Conservation (phyloP, 495 filamentous ascomycete genomes). For the Jackrogersella minutella region DNA sequence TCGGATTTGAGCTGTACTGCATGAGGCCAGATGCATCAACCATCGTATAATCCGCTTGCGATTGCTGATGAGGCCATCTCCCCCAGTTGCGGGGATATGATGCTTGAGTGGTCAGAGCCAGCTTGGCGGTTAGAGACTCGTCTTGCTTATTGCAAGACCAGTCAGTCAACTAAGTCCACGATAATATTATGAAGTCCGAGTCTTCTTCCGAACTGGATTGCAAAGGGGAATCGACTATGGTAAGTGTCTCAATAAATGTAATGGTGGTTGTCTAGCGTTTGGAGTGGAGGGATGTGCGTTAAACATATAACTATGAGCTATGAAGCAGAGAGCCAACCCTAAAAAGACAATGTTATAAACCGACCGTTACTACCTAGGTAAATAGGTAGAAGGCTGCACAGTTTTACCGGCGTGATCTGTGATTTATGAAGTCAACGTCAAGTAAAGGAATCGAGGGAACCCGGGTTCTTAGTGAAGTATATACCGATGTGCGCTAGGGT, state of each 20-base stretch:
- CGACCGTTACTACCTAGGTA: constrained; percentile 16
- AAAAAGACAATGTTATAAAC: constrained; percentile 10
- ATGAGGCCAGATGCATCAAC: constrained; percentile 46
- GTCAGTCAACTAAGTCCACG: constrained; percentile 19
- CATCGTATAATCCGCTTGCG: constrained; percentile 47
- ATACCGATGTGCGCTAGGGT: constrained; percentile 41
- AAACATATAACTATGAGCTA: constrained; percentile 19
- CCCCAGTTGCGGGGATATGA: constrained; percentile 48
- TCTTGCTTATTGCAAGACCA: constrained; percentile 31
- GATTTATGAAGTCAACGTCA: constrained; percentile 12
- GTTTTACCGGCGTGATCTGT: constrained; percentile 1
- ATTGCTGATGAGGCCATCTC: constrained; percentile 53
- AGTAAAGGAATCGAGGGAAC: not conserved
- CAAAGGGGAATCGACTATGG: not conserved
- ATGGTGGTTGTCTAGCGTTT: not conserved
- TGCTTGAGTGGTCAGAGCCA: constrained; percentile 52
- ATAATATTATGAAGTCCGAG: not conserved
- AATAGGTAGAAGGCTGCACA: not conserved
- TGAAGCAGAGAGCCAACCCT: constrained; percentile 35
- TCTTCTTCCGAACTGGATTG: not conserved
- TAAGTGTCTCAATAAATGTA: not conserved
- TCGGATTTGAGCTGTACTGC: constrained; percentile 46
- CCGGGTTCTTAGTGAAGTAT: constrained; percentile 33
- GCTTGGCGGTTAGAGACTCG: constrained; percentile 29
- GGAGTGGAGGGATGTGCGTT: not conserved